Conservation (phyloP, 768 basidiomycete genomes). For the Calocybe indica region DNA sequence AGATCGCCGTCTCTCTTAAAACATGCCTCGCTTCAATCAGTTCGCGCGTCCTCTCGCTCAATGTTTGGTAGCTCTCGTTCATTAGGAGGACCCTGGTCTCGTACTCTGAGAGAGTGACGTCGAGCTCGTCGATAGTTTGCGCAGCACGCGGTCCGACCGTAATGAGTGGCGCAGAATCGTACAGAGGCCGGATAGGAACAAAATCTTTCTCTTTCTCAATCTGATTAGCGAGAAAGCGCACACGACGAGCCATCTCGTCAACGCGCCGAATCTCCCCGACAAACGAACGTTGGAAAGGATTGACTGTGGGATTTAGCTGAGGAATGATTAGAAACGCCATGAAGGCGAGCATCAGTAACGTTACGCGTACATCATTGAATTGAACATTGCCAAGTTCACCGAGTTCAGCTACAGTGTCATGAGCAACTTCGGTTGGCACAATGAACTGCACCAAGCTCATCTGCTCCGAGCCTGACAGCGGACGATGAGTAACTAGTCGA, state of each 20-base stretch:
- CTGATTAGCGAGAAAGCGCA: conserved; percentile 84
- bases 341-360: neutral
- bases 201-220: conserved; percentile 83
- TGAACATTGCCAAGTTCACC: conserved; percentile 95
- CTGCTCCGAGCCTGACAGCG: conserved; percentile 78
- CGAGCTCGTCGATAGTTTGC: conserved; percentile 91
- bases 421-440: conserved; percentile 94
- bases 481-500: neutral
- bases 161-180: conserved; percentile 81
- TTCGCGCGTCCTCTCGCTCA: conserved; percentile 82
- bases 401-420: conserved; percentile 92
- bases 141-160: conserved; percentile 90
- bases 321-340: conserved; percentile 1
- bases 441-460: conserved; percentile 98
- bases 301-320: conserved; percentile 90
- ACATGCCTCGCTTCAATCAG: conserved; percentile 93
- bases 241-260: conserved; percentile 93
- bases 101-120: conserved; percentile 79
- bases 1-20: conserved; percentile 89
- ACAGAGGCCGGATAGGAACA: conserved; percentile 77
- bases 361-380: conserved; percentile 82
- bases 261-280: conserved; percentile 92
- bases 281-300: conserved; percentile 98
- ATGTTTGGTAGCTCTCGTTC: conserved; percentile 88
- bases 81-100: conserved; percentile 81